Evolutionary conservation across 495 filamentous ascomycete genomes (phyloP), one percentile per base, ranked within the genome.

Genomic region (Daldinia caldariorum): DNA sequence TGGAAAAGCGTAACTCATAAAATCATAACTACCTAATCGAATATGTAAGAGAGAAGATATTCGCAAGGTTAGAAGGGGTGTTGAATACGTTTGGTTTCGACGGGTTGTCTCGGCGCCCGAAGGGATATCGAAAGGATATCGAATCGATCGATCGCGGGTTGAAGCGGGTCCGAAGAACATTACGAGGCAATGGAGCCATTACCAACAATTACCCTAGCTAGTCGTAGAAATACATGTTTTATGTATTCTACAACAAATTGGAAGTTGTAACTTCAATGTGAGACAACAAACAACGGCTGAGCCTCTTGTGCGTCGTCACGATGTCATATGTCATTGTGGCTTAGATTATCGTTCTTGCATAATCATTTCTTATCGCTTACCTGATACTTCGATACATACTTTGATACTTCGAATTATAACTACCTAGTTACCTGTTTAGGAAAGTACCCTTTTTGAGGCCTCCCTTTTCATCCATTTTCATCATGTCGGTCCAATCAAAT

Each of bases 271-370:
- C 26, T 20, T 49, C 16, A 6, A 34, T 35, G 34, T 35, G 26
- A 53, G 14, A 26, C 49, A 31, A 63, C 1, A 0, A 31, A 63
- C 1, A 0, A 26, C 6, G 0, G 68, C 70, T 72, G 56, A 72
- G 70, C 70, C 70, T 63, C 70, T 51, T 51, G 3, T 38, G 70
- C 65, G 60, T 69, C 70, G 70, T 72, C 70, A 72, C 50, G 50
- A 65, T 67, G 61, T 69, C 70, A 65, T 72, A 71, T 67, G 69
- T 67, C 69, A 63, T 64, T 63, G 70, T 72, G 70, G 70, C 70
- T 72, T 58, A 45, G 69, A n/a, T 35, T 9, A 53, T 43, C 37
- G 49, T 60, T 16, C 58, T 66, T 71, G 58, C 55, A 53, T 26
- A 5, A 31, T 32, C 35, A 7, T 47, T 35, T 35, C 55, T 35